Evolutionary conservation across 2,329 filamentous ascomycete genomes (phyloP).

Genomic region (Aureobasidium sp.): DNA sequence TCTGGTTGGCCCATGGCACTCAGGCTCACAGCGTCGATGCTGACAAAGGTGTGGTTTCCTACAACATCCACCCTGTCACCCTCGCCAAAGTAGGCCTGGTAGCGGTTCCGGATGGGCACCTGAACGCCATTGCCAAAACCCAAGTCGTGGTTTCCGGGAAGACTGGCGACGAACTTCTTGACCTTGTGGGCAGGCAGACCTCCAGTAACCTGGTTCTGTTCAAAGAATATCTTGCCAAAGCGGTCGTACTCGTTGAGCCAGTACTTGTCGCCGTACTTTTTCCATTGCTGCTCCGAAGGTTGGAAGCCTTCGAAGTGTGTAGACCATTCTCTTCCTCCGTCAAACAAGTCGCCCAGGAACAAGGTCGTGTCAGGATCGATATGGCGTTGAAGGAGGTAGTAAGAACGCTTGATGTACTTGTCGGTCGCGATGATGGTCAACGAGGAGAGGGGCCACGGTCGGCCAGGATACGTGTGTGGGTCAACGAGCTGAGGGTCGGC

Average conservation of each 20-base stretch:
- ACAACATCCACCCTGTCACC: slow-evolving; percentile 85
- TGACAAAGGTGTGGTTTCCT: slow-evolving; percentile 92
- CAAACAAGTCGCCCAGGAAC: slow-evolving; percentile 90
- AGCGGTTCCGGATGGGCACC: slow-evolving; percentile 68
- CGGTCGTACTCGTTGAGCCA: slow-evolving; percentile 82
- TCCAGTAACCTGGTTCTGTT: slow-evolving; percentile 30
- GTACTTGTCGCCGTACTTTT: slow-evolving; percentile 67
- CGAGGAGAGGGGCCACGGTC: slow-evolving; percentile 61
- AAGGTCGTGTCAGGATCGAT: slow-evolving; percentile 80
- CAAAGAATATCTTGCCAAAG: slow-evolving; percentile 78
- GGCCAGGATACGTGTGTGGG: slow-evolving; percentile 86
- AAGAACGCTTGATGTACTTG: slow-evolving; percentile 78
- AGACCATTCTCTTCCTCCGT: slow-evolving; percentile 94
- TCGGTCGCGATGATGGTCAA: slow-evolving; percentile 69
- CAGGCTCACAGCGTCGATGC: slow-evolving; percentile 78
- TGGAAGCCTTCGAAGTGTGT: slow-evolving; percentile 33
- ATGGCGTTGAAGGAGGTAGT: slow-evolving; percentile 63
- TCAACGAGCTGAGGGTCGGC: slow-evolving; percentile 90
- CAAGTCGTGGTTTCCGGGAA: slow-evolving; percentile 92
- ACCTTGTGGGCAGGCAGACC: slow-evolving; percentile 63
- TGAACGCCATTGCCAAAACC: slow-evolving; percentile 85
- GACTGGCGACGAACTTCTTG: slow-evolving; percentile 68
- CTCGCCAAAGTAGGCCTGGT: slow-evolving; percentile 81
- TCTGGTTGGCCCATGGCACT: slow-evolving; percentile 60
- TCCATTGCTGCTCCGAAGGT: slow-evolving; percentile 58